phyloP scores from a whole-genome alignment of 2,329 filamentous ascomycete species.

The Cordyceps tenuipes region DNA sequence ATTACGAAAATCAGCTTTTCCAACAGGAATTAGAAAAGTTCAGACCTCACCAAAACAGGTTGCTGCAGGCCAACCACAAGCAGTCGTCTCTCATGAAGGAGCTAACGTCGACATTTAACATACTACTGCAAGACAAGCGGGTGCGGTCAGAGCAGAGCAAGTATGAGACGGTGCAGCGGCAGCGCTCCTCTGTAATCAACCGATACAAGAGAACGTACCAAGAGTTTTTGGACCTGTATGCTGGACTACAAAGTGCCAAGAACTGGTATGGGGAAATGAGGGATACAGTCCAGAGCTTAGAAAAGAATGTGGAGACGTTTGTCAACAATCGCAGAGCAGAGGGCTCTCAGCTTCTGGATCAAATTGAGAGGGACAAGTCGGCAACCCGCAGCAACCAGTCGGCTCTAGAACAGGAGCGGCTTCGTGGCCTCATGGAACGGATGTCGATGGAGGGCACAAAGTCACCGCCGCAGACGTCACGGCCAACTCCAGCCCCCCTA shows the following conservation, averaged over 20 bases:
- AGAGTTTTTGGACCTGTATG: conserved; percentile 81
- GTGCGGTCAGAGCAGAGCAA: conserved; percentile 91
- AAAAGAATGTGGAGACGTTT: conserved; percentile 95
- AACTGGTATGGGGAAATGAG: conserved; percentile 95
- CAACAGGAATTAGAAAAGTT: conserved; percentile 98
- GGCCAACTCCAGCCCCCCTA: conserved; percentile 32
- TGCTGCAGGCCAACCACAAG: conserved; percentile 91
- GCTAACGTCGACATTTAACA: conserved; percentile 77
- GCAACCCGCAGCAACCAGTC: conserved; percentile 53
- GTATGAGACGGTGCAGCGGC: conserved; percentile 80
- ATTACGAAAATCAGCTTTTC: conserved; percentile 87
- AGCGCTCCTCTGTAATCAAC: conserved; percentile 70
- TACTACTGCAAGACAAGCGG: conserved; percentile 84
- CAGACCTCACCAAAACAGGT: conserved; percentile 79
- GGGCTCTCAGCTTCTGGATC: conserved; percentile 77
- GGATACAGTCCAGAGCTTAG: conserved; percentile 82
- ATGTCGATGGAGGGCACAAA: conserved; percentile 72
- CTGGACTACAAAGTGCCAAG: conserved; percentile 79
- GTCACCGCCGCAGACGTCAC: conserved; percentile 24
- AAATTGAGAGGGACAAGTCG: conserved; percentile 74
- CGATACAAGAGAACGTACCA: conserved; percentile 89
- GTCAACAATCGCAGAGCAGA: conserved; percentile 90
- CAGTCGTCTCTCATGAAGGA: conserved; percentile 93
- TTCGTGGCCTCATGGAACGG: conserved; percentile 87
- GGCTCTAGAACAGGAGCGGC: conserved; percentile 77